Base-by-base conservation (phyloP, 495 filamentous ascomycete genomes). In the Aspergillus bertholletiae region DNA sequence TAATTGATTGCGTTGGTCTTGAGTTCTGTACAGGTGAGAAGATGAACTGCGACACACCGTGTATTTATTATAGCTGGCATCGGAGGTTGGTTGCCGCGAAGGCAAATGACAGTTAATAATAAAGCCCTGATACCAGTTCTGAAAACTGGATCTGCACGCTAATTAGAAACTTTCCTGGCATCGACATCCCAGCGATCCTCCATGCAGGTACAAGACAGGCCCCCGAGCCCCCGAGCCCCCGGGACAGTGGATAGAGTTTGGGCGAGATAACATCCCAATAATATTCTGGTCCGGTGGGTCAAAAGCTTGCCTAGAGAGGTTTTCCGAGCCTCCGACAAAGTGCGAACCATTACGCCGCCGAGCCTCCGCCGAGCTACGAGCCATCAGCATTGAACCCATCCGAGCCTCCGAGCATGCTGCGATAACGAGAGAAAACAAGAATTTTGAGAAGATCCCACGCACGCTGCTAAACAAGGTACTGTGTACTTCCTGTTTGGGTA, bases 181-280 rank as follows among this genome's bases (percentile, higher is more conserved):
- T 9, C 30, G 30, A 12, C 30, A 32, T 32, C 30, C 7, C 30
- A 12, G 30, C 27, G 30, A 32, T 11, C 8, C 30, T 11, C 7
- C 30, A 2, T 32, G 2, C 13, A 2, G 30, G 2, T 11, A 7
- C 9, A 12, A 32, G 3, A 12, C 21, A 27, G 44, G 22, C 5
- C 22, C 21, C 57, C 59, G 59, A 63, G 40, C 3, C 18, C 15
- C 53, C 53, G 53, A 55, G 46, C n/a, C 17, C 20, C 37, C 37
- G 37, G 18, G 13, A 6, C 6, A 4, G 17, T 20, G 37, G 37
- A 40, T 40, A 17, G 7, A 40, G 37, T 20, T 40, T 13, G 37
- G 37, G 15, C 13, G 37, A 40, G 17, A 3, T 40, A 2, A 13
- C 7, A n/a, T 40, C 18, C 37, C 18, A 32, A 13, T 13, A 3